Evolutionary conservation across 2,329 filamentous ascomycete genomes (phyloP).

Genomic region (Stagonosporopsis cucurbitacearum): DNA sequence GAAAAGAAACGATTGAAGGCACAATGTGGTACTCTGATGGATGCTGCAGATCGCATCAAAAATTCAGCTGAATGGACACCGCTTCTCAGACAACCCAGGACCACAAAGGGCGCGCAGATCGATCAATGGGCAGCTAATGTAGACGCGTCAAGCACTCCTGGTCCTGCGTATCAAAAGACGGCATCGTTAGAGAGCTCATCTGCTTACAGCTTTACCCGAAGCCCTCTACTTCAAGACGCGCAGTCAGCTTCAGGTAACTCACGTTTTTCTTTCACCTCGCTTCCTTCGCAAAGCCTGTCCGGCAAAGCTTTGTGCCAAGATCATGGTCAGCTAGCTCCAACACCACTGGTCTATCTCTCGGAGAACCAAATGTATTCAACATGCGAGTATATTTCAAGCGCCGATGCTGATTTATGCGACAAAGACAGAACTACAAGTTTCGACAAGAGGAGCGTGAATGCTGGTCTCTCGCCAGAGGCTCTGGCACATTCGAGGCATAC

Average conservation of each 20-base stretch:
- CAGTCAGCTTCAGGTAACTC: conserved; percentile 27
- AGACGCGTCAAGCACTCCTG: conserved; percentile 14
- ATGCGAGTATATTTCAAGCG: neutral
- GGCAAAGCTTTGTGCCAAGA: neutral
- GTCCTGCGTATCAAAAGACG: neutral
- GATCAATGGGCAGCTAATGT: conserved; percentile 34
- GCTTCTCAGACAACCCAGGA: conserved; percentile 8
- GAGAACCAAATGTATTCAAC: conserved; percentile 1
- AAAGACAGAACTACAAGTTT: conserved; percentile 16
- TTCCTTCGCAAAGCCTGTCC: neutral
- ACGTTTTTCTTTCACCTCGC: conserved; percentile 15
- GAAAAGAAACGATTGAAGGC: conserved; percentile 72
- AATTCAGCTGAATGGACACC: conserved; percentile 34
- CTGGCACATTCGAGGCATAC: neutral
- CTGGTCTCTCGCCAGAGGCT: neutral
- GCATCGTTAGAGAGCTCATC: neutral
- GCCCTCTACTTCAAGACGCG: conserved; percentile 4
- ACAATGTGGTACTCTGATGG: conserved; percentile 74
- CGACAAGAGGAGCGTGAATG: neutral
- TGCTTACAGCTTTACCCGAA: conserved; percentile 15
- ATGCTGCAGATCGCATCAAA: conserved; percentile 79
- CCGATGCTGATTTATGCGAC: conserved; percentile 20
- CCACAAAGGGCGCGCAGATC: conserved; percentile 24
- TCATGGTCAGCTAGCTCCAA: neutral
- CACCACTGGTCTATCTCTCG: conserved; percentile 18